These are phyloP conservation scores for Colletotrichum filicis DNA, from an alignment of 2,329 filamentous ascomycete species.

Conservation along the genomic window DNA sequence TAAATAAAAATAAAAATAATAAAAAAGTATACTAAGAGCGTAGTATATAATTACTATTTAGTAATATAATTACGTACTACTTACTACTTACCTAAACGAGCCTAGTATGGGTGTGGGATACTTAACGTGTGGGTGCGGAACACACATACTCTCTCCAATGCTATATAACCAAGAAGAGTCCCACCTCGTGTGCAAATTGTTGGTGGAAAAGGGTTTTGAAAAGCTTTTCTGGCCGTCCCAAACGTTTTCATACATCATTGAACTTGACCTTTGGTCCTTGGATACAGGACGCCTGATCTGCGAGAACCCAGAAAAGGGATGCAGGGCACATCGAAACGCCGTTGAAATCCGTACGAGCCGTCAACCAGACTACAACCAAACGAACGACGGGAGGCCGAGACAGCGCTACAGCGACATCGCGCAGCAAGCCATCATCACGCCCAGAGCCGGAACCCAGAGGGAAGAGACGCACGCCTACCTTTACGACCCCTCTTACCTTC, in stretches of 20 bases:
- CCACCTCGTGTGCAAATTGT: constrained; percentile 3
- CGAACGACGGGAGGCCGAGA: constrained; percentile 12
- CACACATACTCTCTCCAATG: no score
- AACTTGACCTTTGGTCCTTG: neutral
- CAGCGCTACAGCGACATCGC: constrained; percentile 16
- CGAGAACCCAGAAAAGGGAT: neutral
- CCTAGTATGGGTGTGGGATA: no score
- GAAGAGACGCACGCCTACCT: constrained; percentile 7
- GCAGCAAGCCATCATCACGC: constrained; percentile 22
- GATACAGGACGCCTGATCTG: neutral
- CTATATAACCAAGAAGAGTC: constrained; percentile 26
- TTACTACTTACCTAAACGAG: no score
- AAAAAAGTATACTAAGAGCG: no score
- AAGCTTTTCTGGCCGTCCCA: constrained; percentile 22
- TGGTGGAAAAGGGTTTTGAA: neutral
- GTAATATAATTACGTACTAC: no score
- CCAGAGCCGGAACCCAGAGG: neutral
- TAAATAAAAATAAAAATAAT: no score
- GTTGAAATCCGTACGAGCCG: neutral
- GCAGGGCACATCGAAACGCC: neutral
- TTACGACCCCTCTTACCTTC: neutral
- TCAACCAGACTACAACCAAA: neutral
- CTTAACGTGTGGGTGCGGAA: no score
- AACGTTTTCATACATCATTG: neutral
- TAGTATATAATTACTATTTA: no score